Percentiles rank a stretch among this genome's conserved stretches.
These are phyloP conservation scores for Aspergillus cavernicola DNA, from an alignment of 495 filamentous ascomycete genomes.

Conservation along the genomic window DNA sequence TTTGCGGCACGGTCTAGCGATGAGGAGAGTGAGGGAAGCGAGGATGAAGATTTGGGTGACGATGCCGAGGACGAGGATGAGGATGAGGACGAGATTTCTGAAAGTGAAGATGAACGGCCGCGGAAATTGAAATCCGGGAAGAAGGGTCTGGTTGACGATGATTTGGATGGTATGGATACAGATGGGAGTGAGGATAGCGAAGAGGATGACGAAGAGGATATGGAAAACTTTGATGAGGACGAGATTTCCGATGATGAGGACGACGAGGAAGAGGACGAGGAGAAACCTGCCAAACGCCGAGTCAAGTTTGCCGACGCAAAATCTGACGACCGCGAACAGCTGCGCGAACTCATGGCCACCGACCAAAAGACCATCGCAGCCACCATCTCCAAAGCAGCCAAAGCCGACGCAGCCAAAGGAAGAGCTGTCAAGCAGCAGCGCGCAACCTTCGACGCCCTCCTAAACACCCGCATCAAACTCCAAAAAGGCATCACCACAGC, in stretches of 20 bases:
- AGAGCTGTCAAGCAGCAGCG: conserved; percentile 79
- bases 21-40: conserved; percentile 34
- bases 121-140: conserved; percentile 44
- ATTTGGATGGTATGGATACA: conserved; percentile 20
- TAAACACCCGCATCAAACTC: conserved; percentile 83
- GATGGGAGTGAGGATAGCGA: conserved; percentile 21
- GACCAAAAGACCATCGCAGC: conserved; percentile 67
- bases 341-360: conserved; percentile 66
- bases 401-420: conserved; percentile 80
- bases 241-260: conserved; percentile 30
- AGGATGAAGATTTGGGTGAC: conserved; percentile 38
- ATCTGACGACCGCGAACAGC: conserved; percentile 50
- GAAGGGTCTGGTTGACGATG: conserved; percentile 24
- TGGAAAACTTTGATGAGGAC: conserved; percentile 31
- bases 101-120: conserved; percentile 19
- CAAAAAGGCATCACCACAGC: conserved; percentile 83
- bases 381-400: conserved; percentile 67
- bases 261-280: conserved; percentile 31
- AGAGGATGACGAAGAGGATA: conserved; percentile 24
- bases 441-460: conserved; percentile 76
- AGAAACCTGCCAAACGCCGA: conserved; percentile 21
- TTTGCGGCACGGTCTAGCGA: conserved; percentile 37
- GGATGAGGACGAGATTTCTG: conserved; percentile 49
- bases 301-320: conserved; percentile 24
- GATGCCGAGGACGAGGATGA: conserved; percentile 54